Evolutionary conservation across 2,329 filamentous ascomycete genomes (phyloP), one percentile per base, ranked within the genome.

Genomic region (Hypomyces perniciosus): DNA sequence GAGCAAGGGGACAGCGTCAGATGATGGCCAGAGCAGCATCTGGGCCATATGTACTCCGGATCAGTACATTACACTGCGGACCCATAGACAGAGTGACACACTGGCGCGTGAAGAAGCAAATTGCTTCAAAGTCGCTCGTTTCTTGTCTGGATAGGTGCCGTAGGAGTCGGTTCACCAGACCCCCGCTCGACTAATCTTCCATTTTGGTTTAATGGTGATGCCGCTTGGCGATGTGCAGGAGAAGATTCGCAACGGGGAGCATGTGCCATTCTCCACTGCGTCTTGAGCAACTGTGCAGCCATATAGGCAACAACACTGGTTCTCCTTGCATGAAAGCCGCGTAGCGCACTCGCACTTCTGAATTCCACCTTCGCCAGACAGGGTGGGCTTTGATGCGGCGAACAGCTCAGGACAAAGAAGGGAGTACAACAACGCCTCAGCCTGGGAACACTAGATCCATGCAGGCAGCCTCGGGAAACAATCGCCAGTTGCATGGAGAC

Each of bases 211-310:
- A 34, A 40, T 28, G 46, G 37, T 41, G 43, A 40, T 61, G 61
- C 64, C 62, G 60, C 63, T 65, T 64, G 63, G 62, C 62, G 56
- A 64, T 60, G 52, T 61, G 56, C 57, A 64, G 48, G 43, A 46
- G 44, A 33, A 51, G 48, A 46, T 31, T 46, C 41, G 48, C 48
- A 31, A 51, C 43, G 43, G 29, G 35, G 38, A 12, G 20, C 20
- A 20, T 20, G 20, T 20, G 20, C 20, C 20, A 20, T 20, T 20
- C 20, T 20, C 20, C 20, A 20, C 20, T 20, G 20, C 20, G 20
- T 20, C 20, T 20, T 20, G 20, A 20, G 20, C 20, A 20, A 20
- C 2, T 20, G 20, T 20, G 20, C 20, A 20, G 20, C 20, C 20
- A 20, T 20, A 3, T 20, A 20, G 20, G 20, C 20, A 20, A 20